Evolutionary conservation across 2,329 filamentous ascomycete species (phyloP), one percentile per base, ranked within the genome.

Genomic region (Lecanicillium sp.): DNA sequence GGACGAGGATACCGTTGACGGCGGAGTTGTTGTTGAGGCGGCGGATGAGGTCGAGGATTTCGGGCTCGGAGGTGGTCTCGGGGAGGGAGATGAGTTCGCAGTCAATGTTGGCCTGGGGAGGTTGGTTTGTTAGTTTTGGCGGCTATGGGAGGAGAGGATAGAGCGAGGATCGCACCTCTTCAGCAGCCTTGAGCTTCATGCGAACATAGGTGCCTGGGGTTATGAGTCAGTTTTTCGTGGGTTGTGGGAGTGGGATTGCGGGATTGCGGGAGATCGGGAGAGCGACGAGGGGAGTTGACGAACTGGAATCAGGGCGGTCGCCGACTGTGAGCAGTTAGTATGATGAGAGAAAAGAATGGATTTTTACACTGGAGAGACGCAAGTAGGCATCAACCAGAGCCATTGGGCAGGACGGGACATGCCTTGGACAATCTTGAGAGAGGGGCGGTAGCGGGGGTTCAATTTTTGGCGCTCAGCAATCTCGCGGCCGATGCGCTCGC

Each of bases 101-200:
- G 54, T 79, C 76, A 63, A 98, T 96, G 62, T 88, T 89, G 62
- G 90, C 90, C 87, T 91, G 43, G 20, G 41, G 8, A 14, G 12
- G 19, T 33, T 29, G 27, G 43, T 54, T 48, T 55, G 27, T 37
- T 24, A 8, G 50, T 24, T 35, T 30, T 40, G 39, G 32, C 12
- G 21, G 39, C 41, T 3, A 38, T 5, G 4, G 10, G 2, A 3
- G 21, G 43, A 10, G 3, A 27, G 6, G 9, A 5, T 42, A 19
- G 45, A 9, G 19, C n/a, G n/a, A 20, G 21, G 11, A 19, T 30
- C 71, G 58, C 73, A 90, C 87, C 78, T 97, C 93, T 66, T 87
- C 76, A 50, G 93, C 93, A 56, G 93, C 93, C 78, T 96, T 98
- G 62, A 96, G 74, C 75, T 98, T 98, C 93, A 98, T 98, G 71